Conservation (phyloP, 2,329 filamentous ascomycete genomes). For the Penicillium sp. region DNA sequence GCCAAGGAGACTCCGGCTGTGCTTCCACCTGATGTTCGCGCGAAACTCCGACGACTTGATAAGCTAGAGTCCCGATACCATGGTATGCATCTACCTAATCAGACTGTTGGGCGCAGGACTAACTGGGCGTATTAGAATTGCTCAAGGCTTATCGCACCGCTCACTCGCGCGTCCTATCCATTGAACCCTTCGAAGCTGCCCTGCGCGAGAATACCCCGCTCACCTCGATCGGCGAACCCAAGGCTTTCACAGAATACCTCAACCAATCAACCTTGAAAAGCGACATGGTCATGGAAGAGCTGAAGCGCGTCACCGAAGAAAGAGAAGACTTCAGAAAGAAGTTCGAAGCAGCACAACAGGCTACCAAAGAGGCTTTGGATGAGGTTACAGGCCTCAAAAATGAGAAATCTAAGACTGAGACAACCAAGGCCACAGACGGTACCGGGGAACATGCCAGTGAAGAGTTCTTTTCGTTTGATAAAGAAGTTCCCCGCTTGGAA, state of each 20-base stretch:
- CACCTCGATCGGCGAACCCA: slow-evolving; percentile 81
- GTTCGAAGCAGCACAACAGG: slow-evolving; percentile 65
- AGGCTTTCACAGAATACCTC: slow-evolving; percentile 82
- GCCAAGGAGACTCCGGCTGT: slow-evolving; percentile 45
- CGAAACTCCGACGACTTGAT: slow-evolving; percentile 79
- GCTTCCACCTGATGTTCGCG: slow-evolving; percentile 69
- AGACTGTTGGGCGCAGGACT: background rate
- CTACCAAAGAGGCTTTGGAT: slow-evolving; percentile 59
- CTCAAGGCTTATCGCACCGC: slow-evolving; percentile 89
- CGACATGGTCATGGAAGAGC: slow-evolving; percentile 90
- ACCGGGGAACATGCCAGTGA: slow-evolving; percentile 48
- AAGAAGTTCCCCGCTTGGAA: slow-evolving; percentile 79
- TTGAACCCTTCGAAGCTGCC: slow-evolving; percentile 89
- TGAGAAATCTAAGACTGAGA: slow-evolving; percentile 15
- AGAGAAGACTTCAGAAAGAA: slow-evolving; percentile 77
- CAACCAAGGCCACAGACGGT: slow-evolving; percentile 13
- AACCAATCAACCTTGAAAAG: slow-evolving; percentile 80
- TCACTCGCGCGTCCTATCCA: slow-evolving; percentile 78
- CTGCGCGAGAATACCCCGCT: slow-evolving; percentile 90
- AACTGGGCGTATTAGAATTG: slow-evolving; percentile 60
- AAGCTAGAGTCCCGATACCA: slow-evolving; percentile 85
- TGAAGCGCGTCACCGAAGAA: slow-evolving; percentile 81
- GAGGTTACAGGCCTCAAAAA: slow-evolving; percentile 60
- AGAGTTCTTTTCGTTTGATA: slow-evolving; percentile 90
- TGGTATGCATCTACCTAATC: slow-evolving; percentile 51